Base-by-base conservation (phyloP, 2,329 filamentous ascomycete species). In the Colletotrichum orchidophilum region DNA sequence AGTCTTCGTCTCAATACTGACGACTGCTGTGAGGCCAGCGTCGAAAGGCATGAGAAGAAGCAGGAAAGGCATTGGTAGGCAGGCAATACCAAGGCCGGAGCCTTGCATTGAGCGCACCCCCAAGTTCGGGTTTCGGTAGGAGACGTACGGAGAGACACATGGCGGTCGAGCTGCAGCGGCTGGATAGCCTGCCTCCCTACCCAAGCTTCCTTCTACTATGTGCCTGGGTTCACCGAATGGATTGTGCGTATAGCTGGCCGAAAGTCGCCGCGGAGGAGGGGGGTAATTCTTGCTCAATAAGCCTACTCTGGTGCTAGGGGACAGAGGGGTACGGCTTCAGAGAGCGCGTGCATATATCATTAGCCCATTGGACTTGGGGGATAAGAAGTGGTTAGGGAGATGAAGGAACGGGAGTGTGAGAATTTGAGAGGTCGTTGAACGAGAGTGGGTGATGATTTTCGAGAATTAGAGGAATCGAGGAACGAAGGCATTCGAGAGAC, bases 71-170 rank as follows among this genome's bases (percentile, higher is more conserved):
- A 33, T 50, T n/a, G 12, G 50, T 15, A 15, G 29, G 15, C 35
- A 54, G 57, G 49, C 31, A n/a, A 27, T 52, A 15, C 39, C 49
- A 46, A 67, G 42, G 52, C 15, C 2, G 31, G 63, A 57, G 63
- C 39, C 50, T 62, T 50, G 57, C 55, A 50, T 57, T 31, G n/a
- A 55, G 18, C n/a, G 24, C 46, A 12, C 13, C 9, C 26, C 27
- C 21, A 35, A 18, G 46, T 29, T 55, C 49, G 33, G 54, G 59
- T 46, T 33, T n/a, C n/a, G 35, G 35, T 29, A n/a, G 35, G n/a
- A 54, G 33, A 72, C 70, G 39, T 72, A 72, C 70, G 27, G 54
- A 54, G 66, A 72, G 61, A 70, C 70, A 72, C 70, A 72, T 72
- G 29, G 21, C 63, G 70, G 35, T 21, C 26, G 39, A 33, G 24